phyloP scores from a whole-genome alignment of 202 grass and related monocot genomes.

The Tripidium arundinaceum region DNA sequence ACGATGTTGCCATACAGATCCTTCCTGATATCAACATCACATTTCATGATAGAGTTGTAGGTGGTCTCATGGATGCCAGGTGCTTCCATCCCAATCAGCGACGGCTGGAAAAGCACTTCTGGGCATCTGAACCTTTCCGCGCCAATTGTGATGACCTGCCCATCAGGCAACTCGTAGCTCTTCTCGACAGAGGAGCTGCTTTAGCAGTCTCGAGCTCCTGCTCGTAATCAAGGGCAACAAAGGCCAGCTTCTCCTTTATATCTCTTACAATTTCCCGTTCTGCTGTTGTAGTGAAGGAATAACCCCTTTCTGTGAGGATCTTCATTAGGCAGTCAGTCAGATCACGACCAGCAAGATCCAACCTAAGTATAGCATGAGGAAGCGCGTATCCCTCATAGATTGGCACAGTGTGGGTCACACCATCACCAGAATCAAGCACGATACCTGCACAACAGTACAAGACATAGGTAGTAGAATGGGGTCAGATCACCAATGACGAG shows the following conservation, averaged over 20 bases:
- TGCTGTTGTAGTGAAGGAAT: conserved; percentile 70
- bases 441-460: conserved; percentile 50
- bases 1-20: conserved; percentile 52
- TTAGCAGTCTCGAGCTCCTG: conserved; percentile 59
- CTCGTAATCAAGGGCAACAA: conserved; percentile 63
- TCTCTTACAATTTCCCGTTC: conserved; percentile 81
- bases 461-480: background rate
- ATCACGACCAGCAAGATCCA: conserved; percentile 78
- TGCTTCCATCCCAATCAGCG: conserved; percentile 63
- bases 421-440: conserved; percentile 79
- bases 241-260: conserved; percentile 79
- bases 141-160: conserved; percentile 71
- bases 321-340: conserved; percentile 72
- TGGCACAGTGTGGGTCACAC: conserved; percentile 71
- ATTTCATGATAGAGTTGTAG: conserved; percentile 88
- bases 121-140: conserved; percentile 73
- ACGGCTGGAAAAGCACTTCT: conserved; percentile 71
- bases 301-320: conserved; percentile 77
- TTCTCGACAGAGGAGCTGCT: conserved; percentile 64
- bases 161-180: conserved; percentile 70
- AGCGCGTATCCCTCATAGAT: conserved; percentile 80
- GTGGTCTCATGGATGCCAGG: conserved; percentile 71
- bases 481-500: background rate
- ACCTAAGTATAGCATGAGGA: conserved; percentile 69
- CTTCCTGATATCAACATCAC: conserved; percentile 67